Conservation (phyloP, 139 green algal species). For the Yamagishiella unicocca region DNA sequence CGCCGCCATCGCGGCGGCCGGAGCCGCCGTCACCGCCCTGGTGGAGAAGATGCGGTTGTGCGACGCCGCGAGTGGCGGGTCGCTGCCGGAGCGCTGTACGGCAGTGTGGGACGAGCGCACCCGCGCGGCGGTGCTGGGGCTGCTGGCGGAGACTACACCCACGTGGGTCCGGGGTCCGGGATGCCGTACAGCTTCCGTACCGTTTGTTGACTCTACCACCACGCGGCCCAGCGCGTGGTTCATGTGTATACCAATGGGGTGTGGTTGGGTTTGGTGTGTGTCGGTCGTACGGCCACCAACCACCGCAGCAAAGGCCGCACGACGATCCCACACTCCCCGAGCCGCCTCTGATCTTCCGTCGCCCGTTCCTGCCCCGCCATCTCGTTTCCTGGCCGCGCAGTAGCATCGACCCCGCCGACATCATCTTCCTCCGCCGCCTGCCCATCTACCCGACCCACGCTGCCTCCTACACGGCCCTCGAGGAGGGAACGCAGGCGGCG, state of each 20-base stretch:
- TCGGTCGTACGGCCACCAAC: too few species aligned
- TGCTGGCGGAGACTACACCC: slow-evolving; percentile 51
- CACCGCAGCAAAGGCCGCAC: too few species aligned
- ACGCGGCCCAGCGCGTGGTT: too few species aligned
- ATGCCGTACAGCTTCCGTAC: too few species aligned
- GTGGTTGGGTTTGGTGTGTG: too few species aligned
- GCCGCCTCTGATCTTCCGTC: too few species aligned
- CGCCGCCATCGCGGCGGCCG: background rate
- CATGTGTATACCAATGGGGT: too few species aligned
- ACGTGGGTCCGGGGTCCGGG: background rate
- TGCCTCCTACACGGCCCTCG: background rate
- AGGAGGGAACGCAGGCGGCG: background rate
- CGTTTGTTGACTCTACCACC: too few species aligned
- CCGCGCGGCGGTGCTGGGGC: slow-evolving; percentile 39
- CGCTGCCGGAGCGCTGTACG: background rate
- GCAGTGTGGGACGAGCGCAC: slow-evolving; percentile 22
- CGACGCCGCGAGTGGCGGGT: slow-evolving; percentile 11
- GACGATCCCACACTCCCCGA: too few species aligned
- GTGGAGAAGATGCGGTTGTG: slow-evolving; percentile 51
- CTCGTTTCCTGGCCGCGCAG: background rate
- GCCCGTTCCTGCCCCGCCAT: too few species aligned
- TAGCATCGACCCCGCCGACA: slow-evolving; percentile 36
- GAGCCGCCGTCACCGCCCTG: slow-evolving; percentile 16
- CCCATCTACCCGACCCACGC: slow-evolving; percentile 59
- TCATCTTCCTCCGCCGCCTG: slow-evolving; percentile 50